These are phyloP conservation scores for Alternaria sp. DNA, from an alignment of 2,329 filamentous ascomycete species.

Conservation along the genomic window DNA sequence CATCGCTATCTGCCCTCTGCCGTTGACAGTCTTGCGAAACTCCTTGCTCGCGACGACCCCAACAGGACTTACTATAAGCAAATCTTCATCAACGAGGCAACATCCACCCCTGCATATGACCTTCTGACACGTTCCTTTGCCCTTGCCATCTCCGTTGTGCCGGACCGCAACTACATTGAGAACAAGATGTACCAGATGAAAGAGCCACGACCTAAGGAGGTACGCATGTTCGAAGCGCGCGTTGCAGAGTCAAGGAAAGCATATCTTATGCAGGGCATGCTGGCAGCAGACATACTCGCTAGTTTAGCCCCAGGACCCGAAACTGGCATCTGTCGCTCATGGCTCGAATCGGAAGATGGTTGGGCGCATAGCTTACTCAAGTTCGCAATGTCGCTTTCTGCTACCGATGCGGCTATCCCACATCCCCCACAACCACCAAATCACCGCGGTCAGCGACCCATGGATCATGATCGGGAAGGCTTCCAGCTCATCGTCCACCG, in stretches of 20 bases:
- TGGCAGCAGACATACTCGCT: constrained; percentile 88
- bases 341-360: constrained; percentile 84
- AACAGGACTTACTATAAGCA: constrained; percentile 85
- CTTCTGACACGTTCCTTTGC: constrained; percentile 87
- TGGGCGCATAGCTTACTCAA: constrained; percentile 82
- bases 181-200: constrained; percentile 51
- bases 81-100: constrained; percentile 78
- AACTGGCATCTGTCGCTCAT: constrained; percentile 74
- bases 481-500: constrained; percentile 56
- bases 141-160: constrained; percentile 83
- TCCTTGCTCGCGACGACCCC: constrained; percentile 90
- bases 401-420: constrained; percentile 40
- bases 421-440: constrained; percentile 40
- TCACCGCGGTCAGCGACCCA: constrained; percentile 43
- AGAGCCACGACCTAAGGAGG: constrained; percentile 57
- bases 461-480: constrained; percentile 48
- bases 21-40: constrained; percentile 87
- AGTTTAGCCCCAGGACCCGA: constrained; percentile 77
- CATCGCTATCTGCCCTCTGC: constrained; percentile 91
- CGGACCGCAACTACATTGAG: constrained; percentile 68
- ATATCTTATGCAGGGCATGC: constrained; percentile 87
- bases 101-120: constrained; percentile 72
- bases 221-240: constrained; percentile 59
- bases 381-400: constrained; percentile 72
- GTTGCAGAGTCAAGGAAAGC: constrained; percentile 86